Percentiles rank a stretch among this genome's conserved stretches.
Evolutionary conservation across 306 rosid species (phyloP).

Genomic region (Phaseolus lunatus): DNA sequence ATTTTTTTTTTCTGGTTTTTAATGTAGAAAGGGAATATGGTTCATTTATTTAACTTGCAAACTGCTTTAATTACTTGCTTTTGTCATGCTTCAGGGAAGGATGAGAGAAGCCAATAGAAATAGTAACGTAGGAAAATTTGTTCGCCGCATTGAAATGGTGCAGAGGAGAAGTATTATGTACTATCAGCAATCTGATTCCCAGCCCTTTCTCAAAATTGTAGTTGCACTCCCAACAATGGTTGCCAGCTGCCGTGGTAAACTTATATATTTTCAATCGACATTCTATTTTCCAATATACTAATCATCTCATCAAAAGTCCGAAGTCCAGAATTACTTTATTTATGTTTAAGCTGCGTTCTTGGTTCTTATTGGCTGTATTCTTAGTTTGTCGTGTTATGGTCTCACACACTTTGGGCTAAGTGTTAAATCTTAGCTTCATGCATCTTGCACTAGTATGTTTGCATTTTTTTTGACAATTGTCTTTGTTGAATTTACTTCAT

Average conservation of each 20-base stretch:
- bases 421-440: constrained; percentile 30
- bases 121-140: constrained; percentile 66
- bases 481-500: constrained; percentile 25
- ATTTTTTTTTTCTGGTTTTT: neutral
- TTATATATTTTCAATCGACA: constrained; percentile 11
- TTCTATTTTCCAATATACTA: constrained; percentile 33
- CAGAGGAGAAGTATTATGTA: constrained; percentile 89
- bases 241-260: constrained; percentile 94
- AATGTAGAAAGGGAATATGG: neutral
- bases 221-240: constrained; percentile 98
- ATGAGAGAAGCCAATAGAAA: constrained; percentile 92
- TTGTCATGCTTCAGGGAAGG: constrained; percentile 63
- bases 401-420: constrained; percentile 4
- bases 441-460: constrained; percentile 8
- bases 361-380: constrained; percentile 36
- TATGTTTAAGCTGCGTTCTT: constrained; percentile 19
- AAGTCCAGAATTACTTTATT: constrained; percentile 10
- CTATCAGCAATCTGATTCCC: constrained; percentile 78
- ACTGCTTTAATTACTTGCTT: constrained; percentile 36
- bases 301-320: constrained; percentile 28
- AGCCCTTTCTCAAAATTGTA: constrained; percentile 86
- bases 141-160: constrained; percentile 81
- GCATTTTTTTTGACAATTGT: neutral
- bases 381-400: constrained; percentile 12
- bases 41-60: constrained; percentile 4